A percentile compares a stretch with the other conserved stretches of the same genome.
phyloP scores from a whole-genome alignment of 306 rosid genomes.

The Parietaria judaica region DNA sequence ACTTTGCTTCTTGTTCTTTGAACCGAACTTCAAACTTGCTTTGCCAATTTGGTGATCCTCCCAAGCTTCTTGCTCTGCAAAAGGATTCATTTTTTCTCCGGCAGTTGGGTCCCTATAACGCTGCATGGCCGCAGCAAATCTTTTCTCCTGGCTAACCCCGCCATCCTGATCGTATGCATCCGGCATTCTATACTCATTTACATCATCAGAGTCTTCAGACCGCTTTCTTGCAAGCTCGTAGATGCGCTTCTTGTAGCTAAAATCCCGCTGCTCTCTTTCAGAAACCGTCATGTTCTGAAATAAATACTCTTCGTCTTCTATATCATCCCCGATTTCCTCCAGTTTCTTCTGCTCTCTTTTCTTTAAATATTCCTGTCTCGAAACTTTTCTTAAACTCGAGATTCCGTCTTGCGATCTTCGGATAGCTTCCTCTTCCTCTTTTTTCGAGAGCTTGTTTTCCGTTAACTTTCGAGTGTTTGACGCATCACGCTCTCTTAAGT shows the following conservation, averaged over 20 bases:
- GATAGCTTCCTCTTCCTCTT: constrained; percentile 86
- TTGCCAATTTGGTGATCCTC: constrained; percentile 95
- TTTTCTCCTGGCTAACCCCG: constrained; percentile 72
- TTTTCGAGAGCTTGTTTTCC: constrained; percentile 52
- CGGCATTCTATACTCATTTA: constrained; percentile 92
- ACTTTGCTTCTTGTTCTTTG: constrained; percentile 68
- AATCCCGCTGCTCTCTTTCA: constrained; percentile 54
- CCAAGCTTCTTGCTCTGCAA: constrained; percentile 98
- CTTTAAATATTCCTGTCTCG: constrained; percentile 85
- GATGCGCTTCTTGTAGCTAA: constrained; percentile 76
- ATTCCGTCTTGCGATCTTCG: constrained; percentile 69
- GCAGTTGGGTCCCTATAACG: constrained; percentile 64
- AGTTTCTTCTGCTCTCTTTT: constrained; percentile 90
- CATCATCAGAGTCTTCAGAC: constrained; percentile 63
- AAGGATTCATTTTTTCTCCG: constrained; percentile 84
- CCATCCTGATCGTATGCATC: constrained; percentile 90
- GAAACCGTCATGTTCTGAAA: constrained; percentile 70
- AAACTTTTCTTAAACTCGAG: constrained; percentile 46
- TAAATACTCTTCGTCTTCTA: constrained; percentile 87
- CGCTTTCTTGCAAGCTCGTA: constrained; percentile 66
- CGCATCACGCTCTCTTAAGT: constrained; percentile 73
- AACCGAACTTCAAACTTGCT: constrained; percentile 72
- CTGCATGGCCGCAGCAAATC: constrained; percentile 72
- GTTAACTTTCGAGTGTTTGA: constrained; percentile 72
- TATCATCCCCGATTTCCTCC: constrained; percentile 84